Percentiles rank a stretch among this genome's conserved stretches.
Evolutionary conservation across 2,329 filamentous ascomycete species (phyloP).

Genomic region (Sarocladiaceae sp.): DNA sequence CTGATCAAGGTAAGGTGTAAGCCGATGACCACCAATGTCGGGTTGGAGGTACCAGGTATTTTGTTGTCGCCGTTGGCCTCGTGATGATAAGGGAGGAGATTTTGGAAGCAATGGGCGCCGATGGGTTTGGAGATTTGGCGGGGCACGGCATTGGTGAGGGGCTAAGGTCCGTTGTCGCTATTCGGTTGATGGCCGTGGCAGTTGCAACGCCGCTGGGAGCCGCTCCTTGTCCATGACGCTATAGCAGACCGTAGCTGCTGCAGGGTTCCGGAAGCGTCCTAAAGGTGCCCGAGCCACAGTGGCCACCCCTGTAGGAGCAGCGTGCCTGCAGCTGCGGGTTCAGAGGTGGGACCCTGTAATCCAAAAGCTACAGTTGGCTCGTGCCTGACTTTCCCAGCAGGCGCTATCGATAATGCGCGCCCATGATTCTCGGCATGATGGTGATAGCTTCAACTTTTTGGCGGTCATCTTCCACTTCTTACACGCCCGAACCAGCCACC

Average conservation of each 20-base stretch:
- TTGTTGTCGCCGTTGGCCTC: not conserved
- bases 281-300: no score
- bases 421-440: no score
- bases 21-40: not conserved
- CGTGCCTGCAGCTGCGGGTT: not conserved
- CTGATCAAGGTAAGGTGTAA: not conserved
- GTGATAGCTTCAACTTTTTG: slow-evolving; percentile 6
- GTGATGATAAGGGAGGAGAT: slow-evolving; percentile 2
- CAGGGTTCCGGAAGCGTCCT: not conserved
- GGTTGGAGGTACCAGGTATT: not conserved
- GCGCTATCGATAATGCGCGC: no score
- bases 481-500: not conserved
- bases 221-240: slow-evolving; percentile 1
- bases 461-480: not conserved
- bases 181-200: slow-evolving; percentile 1
- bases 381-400: not conserved
- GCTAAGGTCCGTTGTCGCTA: not conserved
- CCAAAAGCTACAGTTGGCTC: not conserved
- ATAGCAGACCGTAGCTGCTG: not conserved
- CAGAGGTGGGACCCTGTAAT: not conserved
- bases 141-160: slow-evolving; percentile 4
- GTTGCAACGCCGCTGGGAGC: no score
- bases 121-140: slow-evolving; percentile 6
- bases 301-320: no score
- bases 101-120: not conserved